Evolutionary conservation across 2,329 filamentous ascomycete species (phyloP).

Genomic region (Colletotrichum noveboracense): DNA sequence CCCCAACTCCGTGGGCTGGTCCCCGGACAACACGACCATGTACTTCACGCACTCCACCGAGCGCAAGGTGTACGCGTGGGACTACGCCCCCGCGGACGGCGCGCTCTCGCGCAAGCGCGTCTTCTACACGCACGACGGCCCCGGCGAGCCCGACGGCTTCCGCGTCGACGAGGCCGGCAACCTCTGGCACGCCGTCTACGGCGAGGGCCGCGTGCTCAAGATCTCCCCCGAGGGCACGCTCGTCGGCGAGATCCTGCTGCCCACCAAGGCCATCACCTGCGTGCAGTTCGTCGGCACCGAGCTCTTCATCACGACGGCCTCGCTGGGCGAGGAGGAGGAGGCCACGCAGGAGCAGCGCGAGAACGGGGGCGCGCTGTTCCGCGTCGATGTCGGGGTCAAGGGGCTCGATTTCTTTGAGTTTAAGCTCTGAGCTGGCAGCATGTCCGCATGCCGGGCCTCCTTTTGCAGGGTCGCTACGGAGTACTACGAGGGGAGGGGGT

Average conservation of each 20-base stretch:
- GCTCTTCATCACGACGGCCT: conserved; percentile 81
- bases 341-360: conserved; percentile 62
- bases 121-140: conserved; percentile 73
- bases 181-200: conserved; percentile 89
- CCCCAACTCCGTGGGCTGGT: conserved; percentile 87
- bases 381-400: conserved; percentile 75
- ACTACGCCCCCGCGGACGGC: conserved; percentile 71
- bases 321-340: conserved; percentile 68
- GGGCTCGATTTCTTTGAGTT: conserved; percentile 71
- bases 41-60: conserved; percentile 84
- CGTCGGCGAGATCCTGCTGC: conserved; percentile 76
- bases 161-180: conserved; percentile 84
- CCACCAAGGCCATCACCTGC: conserved; percentile 82
- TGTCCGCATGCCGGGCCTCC: background rate
- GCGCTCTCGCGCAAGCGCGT: conserved; percentile 70
- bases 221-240: conserved; percentile 74
- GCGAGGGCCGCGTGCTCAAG: conserved; percentile 75
- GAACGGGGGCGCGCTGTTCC: conserved; percentile 75
- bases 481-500: background rate
- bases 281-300: conserved; percentile 77
- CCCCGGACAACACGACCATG: conserved; percentile 72
- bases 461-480: background rate
- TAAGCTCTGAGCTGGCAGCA: conserved; percentile 43
- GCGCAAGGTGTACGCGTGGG: conserved; percentile 73
- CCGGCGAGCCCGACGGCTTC: conserved; percentile 82